Base-by-base conservation (phyloP, 176 grass and related monocot species). In the Pontederia paniculata region DNA sequence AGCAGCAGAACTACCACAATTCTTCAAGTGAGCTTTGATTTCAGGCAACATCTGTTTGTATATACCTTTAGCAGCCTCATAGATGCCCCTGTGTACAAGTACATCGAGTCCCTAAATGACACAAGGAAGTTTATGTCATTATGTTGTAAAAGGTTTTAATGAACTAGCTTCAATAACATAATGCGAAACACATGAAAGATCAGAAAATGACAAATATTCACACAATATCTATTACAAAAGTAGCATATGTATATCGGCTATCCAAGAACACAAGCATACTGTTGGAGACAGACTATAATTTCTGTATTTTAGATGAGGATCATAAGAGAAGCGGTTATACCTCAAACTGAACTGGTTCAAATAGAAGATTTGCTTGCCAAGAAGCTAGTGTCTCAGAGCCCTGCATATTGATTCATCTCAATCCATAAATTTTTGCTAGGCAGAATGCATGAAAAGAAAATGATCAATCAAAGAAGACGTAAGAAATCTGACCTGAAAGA, bases 291-390 rank as follows among this genome's bases (percentile, higher is more conserved):
- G 25, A 31, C 28, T 37, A 2, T 5, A 37, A 37, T 37, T 5
- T 37, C 5, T 37, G 28, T 37, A n/a, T 37, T 37, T 37, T 37
- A 37, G 28, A 37, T 37, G 28, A 37, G 28, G 28, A 37, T 37
- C 28, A 37, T 37, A 44, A 13, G 2, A n/a, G 31, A 10, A 17
- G 6, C 8, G 22, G 15, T 9, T 17, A 52, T 84, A 98, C 93
- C 86, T 98, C 93, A 66, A 98, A 98, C 70, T 91, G 76, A n/a
- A 88, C 57, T 9, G 86, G 93, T 67, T 98, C 93, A 74, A 98
- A 98, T 42, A 98, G 52, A 63, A 98, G 86, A 70, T 98, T 98
- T 48, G 86, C 86, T 73, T 98, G 86, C 93, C 86, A 98, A 55
- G 86, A 88, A 68, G 83, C 66, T 0, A 98, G 73, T 17, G 86